Conservation (phyloP, 371 early-diverging fungal species). For the Capillidium rhysosporum region DNA sequence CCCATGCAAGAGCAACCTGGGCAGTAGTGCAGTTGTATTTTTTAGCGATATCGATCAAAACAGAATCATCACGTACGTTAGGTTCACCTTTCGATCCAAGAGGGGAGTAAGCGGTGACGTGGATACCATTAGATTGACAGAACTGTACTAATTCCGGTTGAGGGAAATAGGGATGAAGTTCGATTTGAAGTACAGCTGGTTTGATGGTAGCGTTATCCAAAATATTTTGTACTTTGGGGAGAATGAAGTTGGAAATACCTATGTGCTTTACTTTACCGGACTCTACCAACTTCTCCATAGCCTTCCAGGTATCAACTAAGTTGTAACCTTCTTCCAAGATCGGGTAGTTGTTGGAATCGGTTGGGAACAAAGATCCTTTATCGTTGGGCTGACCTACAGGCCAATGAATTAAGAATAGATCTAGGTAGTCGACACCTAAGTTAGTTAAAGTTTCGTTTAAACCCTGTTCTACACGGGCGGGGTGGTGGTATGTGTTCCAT, state of each 20-base stretch:
- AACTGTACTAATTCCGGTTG: slow-evolving; percentile 26
- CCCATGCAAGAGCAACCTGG: slow-evolving; percentile 23
- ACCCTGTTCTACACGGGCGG: slow-evolving; percentile 16
- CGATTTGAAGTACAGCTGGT: slow-evolving; percentile 33
- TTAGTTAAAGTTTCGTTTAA: slow-evolving; percentile 15
- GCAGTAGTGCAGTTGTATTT: slow-evolving; percentile 22
- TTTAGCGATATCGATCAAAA: slow-evolving; percentile 19
- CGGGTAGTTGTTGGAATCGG: not conserved
- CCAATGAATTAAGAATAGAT: slow-evolving; percentile 57
- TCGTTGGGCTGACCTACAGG: slow-evolving; percentile 23
- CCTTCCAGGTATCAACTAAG: slow-evolving; percentile 17
- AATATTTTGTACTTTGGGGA: slow-evolving; percentile 22
- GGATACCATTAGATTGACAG: slow-evolving; percentile 22
- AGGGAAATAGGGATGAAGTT: slow-evolving; percentile 43
- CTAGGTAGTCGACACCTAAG: slow-evolving; percentile 38
- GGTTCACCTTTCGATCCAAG: slow-evolving; percentile 29
- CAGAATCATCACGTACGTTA: slow-evolving; percentile 18
- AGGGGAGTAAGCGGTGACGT: slow-evolving; percentile 36
- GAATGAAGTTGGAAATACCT: slow-evolving; percentile 36
- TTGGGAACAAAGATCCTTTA: slow-evolving; percentile 1
- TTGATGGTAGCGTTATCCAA: slow-evolving; percentile 23
- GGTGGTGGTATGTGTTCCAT: slow-evolving; percentile 23
- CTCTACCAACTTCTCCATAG: slow-evolving; percentile 21
- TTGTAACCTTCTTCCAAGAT: not conserved
- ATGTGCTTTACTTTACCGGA: slow-evolving; percentile 23